These are phyloP conservation scores for Ogataea paradorogensis DNA, from an alignment of 805 yeast genomes.

Conservation along the genomic window DNA sequence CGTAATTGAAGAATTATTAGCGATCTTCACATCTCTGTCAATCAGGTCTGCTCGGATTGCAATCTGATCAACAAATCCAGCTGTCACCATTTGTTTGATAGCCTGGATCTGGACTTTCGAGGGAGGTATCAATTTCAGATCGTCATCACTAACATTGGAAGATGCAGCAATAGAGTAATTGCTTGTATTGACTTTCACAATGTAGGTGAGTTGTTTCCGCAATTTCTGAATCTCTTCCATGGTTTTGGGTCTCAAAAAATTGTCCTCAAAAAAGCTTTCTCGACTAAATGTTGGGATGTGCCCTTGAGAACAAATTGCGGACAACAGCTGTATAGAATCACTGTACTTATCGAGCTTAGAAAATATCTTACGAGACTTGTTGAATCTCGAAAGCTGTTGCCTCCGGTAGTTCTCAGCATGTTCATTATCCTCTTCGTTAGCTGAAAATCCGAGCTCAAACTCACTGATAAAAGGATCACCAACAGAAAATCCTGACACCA, in stretches of 20 bases:
- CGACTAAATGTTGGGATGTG: conserved; percentile 56
- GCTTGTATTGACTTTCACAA: conserved; percentile 65
- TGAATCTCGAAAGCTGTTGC: conserved; percentile 48
- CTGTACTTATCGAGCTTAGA: conserved; percentile 66
- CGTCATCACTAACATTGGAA: conserved; percentile 36
- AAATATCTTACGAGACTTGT: conserved; percentile 58
- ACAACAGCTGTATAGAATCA: conserved; percentile 71
- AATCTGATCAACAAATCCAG: conserved; percentile 90
- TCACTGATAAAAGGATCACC: conserved; percentile 87
- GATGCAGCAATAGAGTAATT: conserved; percentile 56
- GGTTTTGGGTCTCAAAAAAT: conserved; percentile 72
- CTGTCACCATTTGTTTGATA: conserved; percentile 84
- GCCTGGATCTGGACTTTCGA: conserved; percentile 65
- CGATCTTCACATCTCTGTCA: conserved; percentile 57
- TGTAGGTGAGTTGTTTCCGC: conserved; percentile 72
- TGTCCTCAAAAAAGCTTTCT: conserved; percentile 47
- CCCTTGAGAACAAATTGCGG: conserved; percentile 86
- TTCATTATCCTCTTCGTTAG: conserved; percentile 37
- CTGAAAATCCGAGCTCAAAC: conserved; percentile 66
- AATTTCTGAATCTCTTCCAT: conserved; percentile 85
- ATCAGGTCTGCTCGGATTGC: conserved; percentile 79
- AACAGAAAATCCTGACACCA: conserved; percentile 88
- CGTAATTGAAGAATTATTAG: conserved; percentile 55
- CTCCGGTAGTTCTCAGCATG: conserved; percentile 36
- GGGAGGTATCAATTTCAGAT: conserved; percentile 64